Evolutionary conservation across 345 rosid species (phyloP).

Genomic region (Brassica nigra): DNA sequence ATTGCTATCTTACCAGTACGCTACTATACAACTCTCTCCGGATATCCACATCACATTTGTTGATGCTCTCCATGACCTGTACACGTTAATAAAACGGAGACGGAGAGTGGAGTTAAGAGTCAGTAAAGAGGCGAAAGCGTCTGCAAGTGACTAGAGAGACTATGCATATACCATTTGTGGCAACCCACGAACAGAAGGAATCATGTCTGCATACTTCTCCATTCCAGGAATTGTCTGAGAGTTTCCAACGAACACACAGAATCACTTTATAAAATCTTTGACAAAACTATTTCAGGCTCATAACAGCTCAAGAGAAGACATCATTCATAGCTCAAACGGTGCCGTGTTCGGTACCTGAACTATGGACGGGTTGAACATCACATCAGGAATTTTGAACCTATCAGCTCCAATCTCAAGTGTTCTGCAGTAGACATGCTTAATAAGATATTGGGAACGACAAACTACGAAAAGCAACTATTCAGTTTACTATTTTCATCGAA

Average conservation of each 20-base stretch:
- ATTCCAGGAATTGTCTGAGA: constrained; percentile 87
- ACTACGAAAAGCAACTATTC: background rate
- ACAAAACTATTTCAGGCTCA: background rate
- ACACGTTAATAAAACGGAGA: constrained; percentile 8
- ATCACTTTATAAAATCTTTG: background rate
- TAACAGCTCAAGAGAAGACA: constrained; percentile 6
- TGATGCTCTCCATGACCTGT: constrained; percentile 95
- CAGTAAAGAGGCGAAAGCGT: constrained; percentile 8
- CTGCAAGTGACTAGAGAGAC: constrained; percentile 4
- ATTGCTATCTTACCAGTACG: constrained; percentile 64
- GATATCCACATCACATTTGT: constrained; percentile 90
- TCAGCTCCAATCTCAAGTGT: constrained; percentile 96
- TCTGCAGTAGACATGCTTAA: constrained; percentile 49
- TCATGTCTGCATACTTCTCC: constrained; percentile 65
- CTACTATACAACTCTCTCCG: constrained; percentile 92
- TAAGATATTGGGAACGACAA: constrained; percentile 8
- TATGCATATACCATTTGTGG: constrained; percentile 76
- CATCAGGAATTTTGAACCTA: constrained; percentile 95
- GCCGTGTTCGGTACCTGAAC: constrained; percentile 55
- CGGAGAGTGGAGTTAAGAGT: background rate
- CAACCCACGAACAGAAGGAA: constrained; percentile 71
- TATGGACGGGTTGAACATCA: constrained; percentile 85
- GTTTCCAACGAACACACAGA: constrained; percentile 10
- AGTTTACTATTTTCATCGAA: background rate
- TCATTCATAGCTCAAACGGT: background rate